A percentile compares a stretch with the other conserved stretches of the same genome.
Evolutionary conservation across 768 basidiomycete species (phyloP).

Genomic region (Termitomyces bulborhizus): DNA sequence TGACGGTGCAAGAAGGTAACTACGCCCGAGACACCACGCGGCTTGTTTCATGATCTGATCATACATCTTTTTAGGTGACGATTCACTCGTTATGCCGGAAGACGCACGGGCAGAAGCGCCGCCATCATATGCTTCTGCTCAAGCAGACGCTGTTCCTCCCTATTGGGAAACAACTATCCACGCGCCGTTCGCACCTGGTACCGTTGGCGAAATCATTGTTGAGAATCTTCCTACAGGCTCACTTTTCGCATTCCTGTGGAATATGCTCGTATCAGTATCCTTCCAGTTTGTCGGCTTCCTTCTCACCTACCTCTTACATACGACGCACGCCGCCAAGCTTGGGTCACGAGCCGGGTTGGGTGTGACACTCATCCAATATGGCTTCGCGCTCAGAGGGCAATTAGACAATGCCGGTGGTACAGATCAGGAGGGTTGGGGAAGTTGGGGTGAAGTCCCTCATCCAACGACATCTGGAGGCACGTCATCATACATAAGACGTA

Average conservation of each 20-base stretch:
- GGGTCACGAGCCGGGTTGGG: constrained; percentile 94
- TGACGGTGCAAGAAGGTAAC: constrained; percentile 54
- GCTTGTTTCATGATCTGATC: neutral
- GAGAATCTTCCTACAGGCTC: constrained; percentile 82
- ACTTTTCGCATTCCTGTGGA: constrained; percentile 87
- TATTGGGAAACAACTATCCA: constrained; percentile 99
- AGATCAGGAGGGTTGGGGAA: constrained; percentile 25
- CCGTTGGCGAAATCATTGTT: constrained; percentile 77
- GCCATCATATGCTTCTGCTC: constrained; percentile 88
- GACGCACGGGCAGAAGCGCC: constrained; percentile 78
- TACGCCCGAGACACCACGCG: constrained; percentile 12
- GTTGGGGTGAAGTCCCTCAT: constrained; percentile 21
- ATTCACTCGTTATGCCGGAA: constrained; percentile 75
- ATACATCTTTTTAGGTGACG: constrained; percentile 43
- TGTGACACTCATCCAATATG: constrained; percentile 95
- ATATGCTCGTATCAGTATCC: constrained; percentile 85
- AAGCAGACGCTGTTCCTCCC: constrained; percentile 93
- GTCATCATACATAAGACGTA: constrained; percentile 32
- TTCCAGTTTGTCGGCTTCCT: constrained; percentile 97
- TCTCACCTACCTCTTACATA: constrained; percentile 90
- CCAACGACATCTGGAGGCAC: constrained; percentile 43
- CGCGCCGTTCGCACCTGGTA: constrained; percentile 64
- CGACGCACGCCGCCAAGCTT: constrained; percentile 87
- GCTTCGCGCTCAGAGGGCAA: constrained; percentile 66
- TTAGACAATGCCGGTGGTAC: constrained; percentile 35